A percentile compares a stretch with the other conserved stretches of the same genome.
phyloP scores from a whole-genome alignment of 768 basidiomycete species.

The Porpolomopsis calyptriformis region DNA sequence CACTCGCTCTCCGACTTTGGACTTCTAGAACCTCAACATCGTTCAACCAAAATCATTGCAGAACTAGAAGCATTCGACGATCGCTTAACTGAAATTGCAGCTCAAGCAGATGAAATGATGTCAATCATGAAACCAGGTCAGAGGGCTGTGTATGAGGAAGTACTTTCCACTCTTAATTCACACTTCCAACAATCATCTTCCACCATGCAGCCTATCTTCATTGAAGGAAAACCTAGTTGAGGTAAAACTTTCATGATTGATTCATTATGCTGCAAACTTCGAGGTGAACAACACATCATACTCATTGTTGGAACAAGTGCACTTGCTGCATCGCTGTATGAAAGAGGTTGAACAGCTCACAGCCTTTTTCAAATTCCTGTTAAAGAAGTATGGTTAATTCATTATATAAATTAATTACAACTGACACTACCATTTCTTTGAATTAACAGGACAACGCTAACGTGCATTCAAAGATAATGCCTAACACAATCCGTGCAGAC shows the following conservation, averaged over 20 bases:
- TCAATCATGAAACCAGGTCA: not conserved
- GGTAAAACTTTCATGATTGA: constrained; percentile 3
- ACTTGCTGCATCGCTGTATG: constrained; percentile 7
- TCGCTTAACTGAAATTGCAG: not conserved
- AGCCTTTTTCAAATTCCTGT: constrained; percentile 8
- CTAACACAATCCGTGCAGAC: constrained; percentile 19
- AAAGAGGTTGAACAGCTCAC: constrained; percentile 7
- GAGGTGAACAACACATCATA: constrained; percentile 1
- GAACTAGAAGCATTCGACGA: not conserved
- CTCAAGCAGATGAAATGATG: not conserved
- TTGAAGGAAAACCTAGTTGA: constrained; percentile 4
- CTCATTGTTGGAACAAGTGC: constrained; percentile 7
- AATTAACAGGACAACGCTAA: no score
- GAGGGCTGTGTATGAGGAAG: not conserved
- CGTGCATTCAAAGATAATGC: not conserved
- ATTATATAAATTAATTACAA: no score
- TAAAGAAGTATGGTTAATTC: constrained; percentile 3
- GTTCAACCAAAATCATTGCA: not conserved
- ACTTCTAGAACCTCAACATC: not conserved
- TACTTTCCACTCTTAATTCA: not conserved
- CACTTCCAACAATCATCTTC: not conserved
- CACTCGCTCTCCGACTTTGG: not conserved
- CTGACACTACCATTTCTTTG: no score
- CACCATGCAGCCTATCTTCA: not conserved
- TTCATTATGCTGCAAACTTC: not conserved